phyloP scores from a whole-genome alignment of 306 rosid genomes.

The Gastrolobium villosum region DNA sequence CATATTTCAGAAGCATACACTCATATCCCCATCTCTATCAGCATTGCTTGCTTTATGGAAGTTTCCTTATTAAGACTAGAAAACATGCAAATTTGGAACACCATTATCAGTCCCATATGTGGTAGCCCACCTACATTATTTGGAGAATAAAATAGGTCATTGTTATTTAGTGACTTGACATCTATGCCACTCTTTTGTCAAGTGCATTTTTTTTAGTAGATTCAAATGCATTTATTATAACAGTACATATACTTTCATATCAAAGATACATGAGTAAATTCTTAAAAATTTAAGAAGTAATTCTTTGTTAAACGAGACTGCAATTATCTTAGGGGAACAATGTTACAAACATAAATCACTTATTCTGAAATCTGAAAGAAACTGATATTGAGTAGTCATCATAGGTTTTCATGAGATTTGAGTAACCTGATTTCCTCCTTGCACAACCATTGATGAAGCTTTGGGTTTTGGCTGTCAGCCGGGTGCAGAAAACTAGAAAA shows the following conservation, averaged over 20 bases:
- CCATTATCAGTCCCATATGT: not conserved
- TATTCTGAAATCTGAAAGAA: conserved; percentile 11
- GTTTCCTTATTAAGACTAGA: conserved; percentile 19
- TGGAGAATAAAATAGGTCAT: not conserved
- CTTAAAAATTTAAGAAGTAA: conserved; percentile 4
- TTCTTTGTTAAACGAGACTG: not conserved
- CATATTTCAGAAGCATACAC: conserved; percentile 25
- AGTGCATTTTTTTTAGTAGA: not conserved
- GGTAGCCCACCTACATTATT: conserved; percentile 3
- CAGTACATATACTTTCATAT: not conserved
- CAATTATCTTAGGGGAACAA: not conserved
- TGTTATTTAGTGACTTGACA: conserved; percentile 4
- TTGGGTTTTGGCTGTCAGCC: conserved; percentile 86
- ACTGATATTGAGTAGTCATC: not conserved
- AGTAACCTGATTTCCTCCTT: conserved; percentile 92
- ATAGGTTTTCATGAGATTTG: conserved; percentile 32
- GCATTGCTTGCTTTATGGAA: conserved; percentile 11
- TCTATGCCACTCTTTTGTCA: not conserved
- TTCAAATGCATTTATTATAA: conserved; percentile 1
- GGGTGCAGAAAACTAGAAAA: conserved; percentile 88
- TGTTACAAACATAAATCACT: conserved; percentile 19
- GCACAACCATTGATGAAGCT: conserved; percentile 88
- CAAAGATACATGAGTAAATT: not conserved
- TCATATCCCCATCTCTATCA: conserved; percentile 14
- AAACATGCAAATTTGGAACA: conserved; percentile 22